Percentiles rank a stretch among this genome's conserved stretches.
phyloP scores from a whole-genome alignment of 148 eudicot genomes.

The Camellia japonica region DNA sequence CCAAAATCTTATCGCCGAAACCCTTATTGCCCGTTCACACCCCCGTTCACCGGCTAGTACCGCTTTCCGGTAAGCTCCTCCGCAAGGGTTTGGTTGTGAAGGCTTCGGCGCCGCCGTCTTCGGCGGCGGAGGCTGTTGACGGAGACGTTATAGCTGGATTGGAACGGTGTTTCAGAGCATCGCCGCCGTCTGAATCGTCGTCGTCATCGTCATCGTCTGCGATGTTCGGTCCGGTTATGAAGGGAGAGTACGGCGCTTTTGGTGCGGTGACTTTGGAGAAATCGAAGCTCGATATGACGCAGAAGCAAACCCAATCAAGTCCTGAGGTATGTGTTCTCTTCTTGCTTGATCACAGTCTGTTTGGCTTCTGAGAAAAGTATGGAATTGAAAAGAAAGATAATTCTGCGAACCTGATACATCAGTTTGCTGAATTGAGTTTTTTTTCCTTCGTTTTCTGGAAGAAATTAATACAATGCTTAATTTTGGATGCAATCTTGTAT shows the following conservation, averaged over 20 bases:
- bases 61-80: constrained; percentile 14
- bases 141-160: constrained; percentile 41
- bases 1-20: constrained; percentile 34
- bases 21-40: constrained; percentile 22
- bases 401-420: no score
- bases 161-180: constrained; percentile 60
- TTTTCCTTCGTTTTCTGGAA: no score
- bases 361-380: background rate
- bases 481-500: no score
- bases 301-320: constrained; percentile 46
- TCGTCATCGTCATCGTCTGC: constrained; percentile 19
- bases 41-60: constrained; percentile 6
- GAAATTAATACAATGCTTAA: no score
- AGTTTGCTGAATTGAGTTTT: no score
- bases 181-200: constrained; percentile 28
- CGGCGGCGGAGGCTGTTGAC: constrained; percentile 26
- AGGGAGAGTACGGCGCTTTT: constrained; percentile 54
- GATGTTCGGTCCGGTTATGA: constrained; percentile 43
- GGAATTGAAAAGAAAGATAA: no score
- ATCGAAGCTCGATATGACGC: constrained; percentile 61
- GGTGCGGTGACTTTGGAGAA: constrained; percentile 75
- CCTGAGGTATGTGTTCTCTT: constrained; percentile 53
- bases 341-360: background rate
- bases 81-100: constrained; percentile 28
- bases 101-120: constrained; percentile 23